These are phyloP conservation scores for Aspergillus sp. DNA, from an alignment of 2,329 filamentous ascomycete genomes.

Conservation along the genomic window DNA sequence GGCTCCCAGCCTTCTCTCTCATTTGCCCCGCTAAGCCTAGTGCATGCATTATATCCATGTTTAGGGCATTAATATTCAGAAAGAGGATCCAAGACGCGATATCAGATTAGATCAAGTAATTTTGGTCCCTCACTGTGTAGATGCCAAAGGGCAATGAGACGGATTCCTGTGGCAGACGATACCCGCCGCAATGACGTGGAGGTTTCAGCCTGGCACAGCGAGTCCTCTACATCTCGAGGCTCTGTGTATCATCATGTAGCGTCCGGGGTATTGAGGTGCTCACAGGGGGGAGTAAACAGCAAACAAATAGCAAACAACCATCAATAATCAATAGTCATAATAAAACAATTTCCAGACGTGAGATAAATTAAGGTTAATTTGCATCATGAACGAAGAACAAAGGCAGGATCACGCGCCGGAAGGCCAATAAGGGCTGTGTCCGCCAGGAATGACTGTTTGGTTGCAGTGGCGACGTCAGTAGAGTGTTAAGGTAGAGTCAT, in stretches of 20 bases:
- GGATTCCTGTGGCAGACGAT: conserved; percentile 18
- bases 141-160: conserved; percentile 18
- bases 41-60: background rate
- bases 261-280: conserved; percentile 5
- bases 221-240: conserved; percentile 20
- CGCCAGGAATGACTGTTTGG: conserved; percentile 13
- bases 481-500: conserved; percentile 14
- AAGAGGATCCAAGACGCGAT: conserved; percentile 17
- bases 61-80: background rate
- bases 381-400: conserved; percentile 13
- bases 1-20: background rate
- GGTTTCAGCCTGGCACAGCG: conserved; percentile 20
- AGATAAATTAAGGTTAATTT: background rate
- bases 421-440: conserved; percentile 18
- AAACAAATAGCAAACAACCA: conserved; percentile 1
- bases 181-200: conserved; percentile 8
- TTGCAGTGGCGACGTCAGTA: conserved; percentile 15
- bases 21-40: background rate
- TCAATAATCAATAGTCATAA: background rate
- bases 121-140: conserved; percentile 46
- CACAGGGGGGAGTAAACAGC: conserved; percentile 1
- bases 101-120: conserved; percentile 66
- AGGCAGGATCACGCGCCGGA: conserved; percentile 15
- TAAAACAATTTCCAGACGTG: background rate
- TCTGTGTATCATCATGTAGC: conserved; percentile 26